phyloP scores from a whole-genome alignment of 2,329 filamentous ascomycete genomes.

The Fonsecaea multimorphosa region DNA sequence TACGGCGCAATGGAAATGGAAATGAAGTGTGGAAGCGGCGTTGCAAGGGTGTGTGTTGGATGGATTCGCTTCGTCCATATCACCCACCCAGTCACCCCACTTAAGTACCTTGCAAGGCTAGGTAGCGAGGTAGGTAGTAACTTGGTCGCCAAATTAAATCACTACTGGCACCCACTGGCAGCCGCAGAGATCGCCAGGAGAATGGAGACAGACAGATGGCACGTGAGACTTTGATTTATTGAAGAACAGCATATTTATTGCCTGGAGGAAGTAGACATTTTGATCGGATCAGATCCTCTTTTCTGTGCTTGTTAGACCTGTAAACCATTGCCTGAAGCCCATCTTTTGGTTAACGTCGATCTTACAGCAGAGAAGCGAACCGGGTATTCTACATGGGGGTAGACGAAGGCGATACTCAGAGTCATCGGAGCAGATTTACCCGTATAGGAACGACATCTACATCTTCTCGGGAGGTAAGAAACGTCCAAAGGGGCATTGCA shows the following conservation, averaged over 20 bases:
- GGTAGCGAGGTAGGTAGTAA: too few relatives aligned
- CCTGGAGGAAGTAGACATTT: neutral
- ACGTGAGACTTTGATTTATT: neutral
- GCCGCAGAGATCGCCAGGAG: neutral
- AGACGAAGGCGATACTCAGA: neutral
- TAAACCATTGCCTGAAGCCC: too few relatives aligned
- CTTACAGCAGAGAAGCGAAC: neutral
- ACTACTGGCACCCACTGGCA: too few relatives aligned
- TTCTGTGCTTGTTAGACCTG: neutral
- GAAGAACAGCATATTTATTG: neutral
- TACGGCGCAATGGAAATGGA: slow-evolving; percentile 17
- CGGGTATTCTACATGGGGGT: neutral
- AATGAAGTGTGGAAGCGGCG: neutral
- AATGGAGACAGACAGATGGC: neutral
- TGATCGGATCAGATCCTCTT: too few relatives aligned
- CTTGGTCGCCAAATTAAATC: slow-evolving; percentile 8
- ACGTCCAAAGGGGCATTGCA: too few relatives aligned
- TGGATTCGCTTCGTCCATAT: slow-evolving; percentile 14
- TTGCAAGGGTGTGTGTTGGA: slow-evolving; percentile 5
- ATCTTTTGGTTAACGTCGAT: neutral
- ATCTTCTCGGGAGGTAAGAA: too few relatives aligned
- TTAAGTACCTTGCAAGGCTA: too few relatives aligned
- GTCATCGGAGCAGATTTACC: neutral
- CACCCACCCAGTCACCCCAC: slow-evolving; percentile 1
- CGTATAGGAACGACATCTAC: neutral